A percentile compares a stretch with the other conserved stretches of the same genome.
Conservation (phyloP, 1,139 yeast species). For the Debaryomyces coudertii region DNA sequence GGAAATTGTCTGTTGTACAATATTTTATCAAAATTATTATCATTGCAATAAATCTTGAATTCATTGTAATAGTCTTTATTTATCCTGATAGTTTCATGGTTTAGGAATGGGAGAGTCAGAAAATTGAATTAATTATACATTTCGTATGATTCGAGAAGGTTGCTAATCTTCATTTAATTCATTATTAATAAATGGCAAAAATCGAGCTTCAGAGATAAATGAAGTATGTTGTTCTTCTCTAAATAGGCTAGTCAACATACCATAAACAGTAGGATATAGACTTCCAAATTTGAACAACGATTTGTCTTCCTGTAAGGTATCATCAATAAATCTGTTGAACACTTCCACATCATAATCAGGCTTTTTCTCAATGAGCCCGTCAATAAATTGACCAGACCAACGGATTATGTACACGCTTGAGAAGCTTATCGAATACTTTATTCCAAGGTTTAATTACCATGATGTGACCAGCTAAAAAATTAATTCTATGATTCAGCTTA, state of each 20-base stretch:
- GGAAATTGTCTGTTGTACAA: conserved; percentile 26
- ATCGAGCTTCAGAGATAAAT: conserved; percentile 35
- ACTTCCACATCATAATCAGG: conserved; percentile 56
- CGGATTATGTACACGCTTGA: conserved; percentile 35
- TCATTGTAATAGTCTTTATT: conserved; percentile 27
- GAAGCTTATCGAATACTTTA: conserved; percentile 29
- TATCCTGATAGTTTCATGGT: conserved; percentile 43
- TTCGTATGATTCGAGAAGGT: conserved; percentile 22
- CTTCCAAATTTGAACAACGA: conserved; percentile 36
- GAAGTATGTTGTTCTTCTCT: conserved; percentile 31
- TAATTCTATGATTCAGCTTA: conserved; percentile 31
- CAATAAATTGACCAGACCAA: conserved; percentile 32
- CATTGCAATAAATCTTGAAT: conserved; percentile 30
- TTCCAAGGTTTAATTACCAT: conserved; percentile 49
- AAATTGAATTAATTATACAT: conserved; percentile 40
- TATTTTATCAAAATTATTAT: conserved; percentile 19
- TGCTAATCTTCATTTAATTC: conserved; percentile 32
- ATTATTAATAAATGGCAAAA: conserved; percentile 31
- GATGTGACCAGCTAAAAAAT: conserved; percentile 46
- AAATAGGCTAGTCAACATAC: conserved; percentile 54
- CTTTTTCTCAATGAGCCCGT: conserved; percentile 23
- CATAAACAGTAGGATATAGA: conserved; percentile 50
- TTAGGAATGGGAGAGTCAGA: conserved; percentile 52
- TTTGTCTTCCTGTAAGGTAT: conserved; percentile 21
- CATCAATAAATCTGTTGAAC: conserved; percentile 40